Percentiles rank a stretch among this genome's conserved stretches.
These are phyloP conservation scores for Graphium sp. DNA, from an alignment of 2,329 filamentous ascomycete genomes.

Conservation along the genomic window DNA sequence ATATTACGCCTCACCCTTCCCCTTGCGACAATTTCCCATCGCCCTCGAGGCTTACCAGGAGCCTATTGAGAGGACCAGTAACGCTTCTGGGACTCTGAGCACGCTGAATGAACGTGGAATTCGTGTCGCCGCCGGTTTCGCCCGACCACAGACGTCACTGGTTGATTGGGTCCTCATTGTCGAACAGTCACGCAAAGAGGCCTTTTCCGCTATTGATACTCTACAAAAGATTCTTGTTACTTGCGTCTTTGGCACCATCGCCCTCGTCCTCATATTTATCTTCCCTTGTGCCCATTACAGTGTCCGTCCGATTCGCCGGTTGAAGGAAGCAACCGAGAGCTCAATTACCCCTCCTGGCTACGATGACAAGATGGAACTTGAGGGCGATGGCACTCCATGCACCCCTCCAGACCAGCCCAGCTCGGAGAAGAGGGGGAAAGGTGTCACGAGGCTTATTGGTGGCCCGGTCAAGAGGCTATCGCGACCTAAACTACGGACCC, in stretches of 20 bases:
- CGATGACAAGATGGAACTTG: constrained; percentile 18
- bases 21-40: constrained; percentile 43
- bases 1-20: constrained; percentile 36
- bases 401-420: too few species aligned
- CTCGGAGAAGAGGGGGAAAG: too few species aligned
- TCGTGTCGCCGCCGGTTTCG: constrained; percentile 65
- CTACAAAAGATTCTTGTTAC: constrained; percentile 65
- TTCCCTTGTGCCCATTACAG: constrained; percentile 70
- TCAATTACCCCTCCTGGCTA: constrained; percentile 52
- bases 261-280: constrained; percentile 52
- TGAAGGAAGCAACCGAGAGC: constrained; percentile 60
- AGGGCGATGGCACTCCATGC: constrained; percentile 1
- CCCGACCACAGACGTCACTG: constrained; percentile 46
- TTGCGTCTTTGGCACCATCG: constrained; percentile 72
- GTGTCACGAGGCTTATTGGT: constrained; percentile 27
- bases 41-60: constrained; percentile 41
- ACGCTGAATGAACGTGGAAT: constrained; percentile 57
- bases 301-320: constrained; percentile 60
- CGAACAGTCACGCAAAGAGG: constrained; percentile 59
- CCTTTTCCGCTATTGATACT: constrained; percentile 56
- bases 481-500: too few species aligned
- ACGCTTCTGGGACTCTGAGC: constrained; percentile 50
- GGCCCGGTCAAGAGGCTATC: constrained; percentile 19
- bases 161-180: constrained; percentile 74
- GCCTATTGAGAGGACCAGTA: constrained; percentile 35